Evolutionary conservation across 805 yeast species (phyloP).

Genomic region (Starmerella apis): DNA sequence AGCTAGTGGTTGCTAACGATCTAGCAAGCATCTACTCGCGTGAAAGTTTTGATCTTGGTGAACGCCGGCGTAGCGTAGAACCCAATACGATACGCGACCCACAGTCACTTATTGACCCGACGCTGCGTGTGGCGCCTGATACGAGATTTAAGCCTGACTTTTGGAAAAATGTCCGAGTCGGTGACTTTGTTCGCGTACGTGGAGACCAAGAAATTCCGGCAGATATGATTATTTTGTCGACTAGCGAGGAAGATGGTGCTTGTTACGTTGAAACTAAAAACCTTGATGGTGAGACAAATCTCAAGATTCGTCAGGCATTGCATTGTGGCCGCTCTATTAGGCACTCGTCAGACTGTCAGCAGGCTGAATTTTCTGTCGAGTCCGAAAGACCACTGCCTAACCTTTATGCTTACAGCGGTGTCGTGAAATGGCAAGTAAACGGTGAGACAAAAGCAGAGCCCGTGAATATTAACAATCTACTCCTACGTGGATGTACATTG

Average conservation of each 20-base stretch:
- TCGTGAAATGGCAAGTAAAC: conserved; percentile 22
- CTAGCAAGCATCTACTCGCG: conserved; percentile 23
- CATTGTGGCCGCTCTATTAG: conserved; percentile 48
- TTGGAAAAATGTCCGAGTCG: conserved; percentile 71
- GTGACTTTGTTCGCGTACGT: conserved; percentile 59
- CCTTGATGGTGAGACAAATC: conserved; percentile 67
- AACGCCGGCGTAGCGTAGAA: conserved; percentile 19
- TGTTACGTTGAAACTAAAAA: conserved; percentile 65
- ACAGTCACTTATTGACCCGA: conserved; percentile 26
- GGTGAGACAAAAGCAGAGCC: conserved; percentile 38
- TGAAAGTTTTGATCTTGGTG: conserved; percentile 22
- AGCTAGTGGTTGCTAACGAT: conserved; percentile 22
- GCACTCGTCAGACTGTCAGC: conserved; percentile 32
- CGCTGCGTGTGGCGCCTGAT: conserved; percentile 27
- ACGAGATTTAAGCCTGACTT: conserved; percentile 43
- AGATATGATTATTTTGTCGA: conserved; percentile 55
- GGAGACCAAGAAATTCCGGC: conserved; percentile 75
- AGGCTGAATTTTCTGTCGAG: conserved; percentile 49
- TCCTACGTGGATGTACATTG: conserved; percentile 62
- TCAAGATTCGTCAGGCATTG: conserved; percentile 51
- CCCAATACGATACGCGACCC: conserved; percentile 12
- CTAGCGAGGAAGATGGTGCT: conserved; percentile 62
- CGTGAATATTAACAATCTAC: conserved; percentile 50
- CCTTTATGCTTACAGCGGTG: conserved; percentile 46
- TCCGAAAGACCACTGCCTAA: conserved; percentile 61